Conservation (phyloP, 805 yeast species). For the Suhomyces emberorum region DNA sequence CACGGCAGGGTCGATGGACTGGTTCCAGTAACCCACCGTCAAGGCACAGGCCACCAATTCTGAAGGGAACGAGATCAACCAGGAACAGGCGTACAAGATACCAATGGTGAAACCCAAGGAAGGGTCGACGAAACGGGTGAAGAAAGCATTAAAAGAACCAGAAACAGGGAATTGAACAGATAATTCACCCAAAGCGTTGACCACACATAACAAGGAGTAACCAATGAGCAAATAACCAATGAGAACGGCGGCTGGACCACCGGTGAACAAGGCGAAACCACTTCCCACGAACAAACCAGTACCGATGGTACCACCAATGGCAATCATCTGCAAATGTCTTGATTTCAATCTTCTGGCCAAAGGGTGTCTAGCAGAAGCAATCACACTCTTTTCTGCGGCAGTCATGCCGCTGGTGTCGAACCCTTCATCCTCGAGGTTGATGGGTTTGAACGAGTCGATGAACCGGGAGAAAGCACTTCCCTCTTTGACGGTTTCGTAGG, state of each 20-base stretch:
- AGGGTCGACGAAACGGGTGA: slow-evolving; percentile 54
- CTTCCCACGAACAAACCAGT: slow-evolving; percentile 58
- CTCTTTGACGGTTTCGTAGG: slow-evolving; percentile 10
- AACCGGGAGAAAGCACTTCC: slow-evolving; percentile 19
- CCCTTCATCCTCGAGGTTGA: slow-evolving; percentile 31
- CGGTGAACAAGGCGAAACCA: slow-evolving; percentile 37
- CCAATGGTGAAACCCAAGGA: slow-evolving; percentile 54
- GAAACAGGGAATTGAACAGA: slow-evolving; percentile 52
- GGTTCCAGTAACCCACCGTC: slow-evolving; percentile 36
- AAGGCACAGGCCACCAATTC: slow-evolving; percentile 34
- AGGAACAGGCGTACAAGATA: slow-evolving; percentile 40
- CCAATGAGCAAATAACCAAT: slow-evolving; percentile 26
- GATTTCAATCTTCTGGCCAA: slow-evolving; percentile 38
- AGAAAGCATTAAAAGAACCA: slow-evolving; percentile 50
- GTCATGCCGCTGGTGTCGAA: slow-evolving; percentile 28
- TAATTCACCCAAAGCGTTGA: slow-evolving; percentile 47
- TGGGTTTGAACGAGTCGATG: slow-evolving; percentile 37
- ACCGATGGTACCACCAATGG: slow-evolving; percentile 84
- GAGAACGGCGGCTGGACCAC: slow-evolving; percentile 30
- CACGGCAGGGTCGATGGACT: slow-evolving; percentile 29
- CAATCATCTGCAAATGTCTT: slow-evolving; percentile 67
- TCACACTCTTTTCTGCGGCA: slow-evolving; percentile 35
- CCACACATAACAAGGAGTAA: slow-evolving; percentile 21
- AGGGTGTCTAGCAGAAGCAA: slow-evolving; percentile 42
- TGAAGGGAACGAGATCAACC: slow-evolving; percentile 33